Base-by-base conservation (phyloP, 2,329 filamentous ascomycete species). In the Xylariomycetidae sp. region DNA sequence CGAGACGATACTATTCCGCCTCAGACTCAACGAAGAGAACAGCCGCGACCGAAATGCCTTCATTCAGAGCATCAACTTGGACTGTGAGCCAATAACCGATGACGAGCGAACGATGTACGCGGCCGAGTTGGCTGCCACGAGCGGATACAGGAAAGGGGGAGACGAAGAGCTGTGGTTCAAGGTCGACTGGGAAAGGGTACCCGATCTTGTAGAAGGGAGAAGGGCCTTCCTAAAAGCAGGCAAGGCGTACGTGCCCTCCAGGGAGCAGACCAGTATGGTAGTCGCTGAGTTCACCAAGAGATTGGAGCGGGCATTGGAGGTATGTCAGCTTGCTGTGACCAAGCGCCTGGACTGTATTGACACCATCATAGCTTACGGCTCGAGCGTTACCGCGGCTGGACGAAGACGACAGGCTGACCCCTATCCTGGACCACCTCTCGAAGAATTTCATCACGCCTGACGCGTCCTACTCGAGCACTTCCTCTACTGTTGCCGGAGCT, bases 391-490 rank as follows among this genome's bases (percentile, higher is more conserved):
- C 92, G 1, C 82, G 89, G 9, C 77, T 98, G 22, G 92, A 98
- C 56, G 92, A 98, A 68, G 92, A 98, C 58, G 90, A 97, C 59
- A 85, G 92, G 28, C 75, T 98, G 5, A 74, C 72, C 1, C 76
- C 76, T 0, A 79, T 79, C 41, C 70, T 80, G 15, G 64, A 77
- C 49, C 75, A 98, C 54, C 75, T 98, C n/a, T 92, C 88, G 40
- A 90, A 94, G 60, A 95, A 90, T 57, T 98, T 98, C 61, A 83
- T 87, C 47, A 88, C 90, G 0, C 92, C 92, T 2, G 90, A 96
- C 53, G 80, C 88, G 6, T 77, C 80, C 10, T 95, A 94, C 65
- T 75, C 76, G 4, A 76, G 77, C 46, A 73, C 78, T 15, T 72
- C 80, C 37, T 74, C 74, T 1, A 69, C 80, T 3, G 70, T 86